These are phyloP conservation scores for Fusarium chuoi DNA, from an alignment of 2,329 filamentous ascomycete genomes.

Conservation along the genomic window DNA sequence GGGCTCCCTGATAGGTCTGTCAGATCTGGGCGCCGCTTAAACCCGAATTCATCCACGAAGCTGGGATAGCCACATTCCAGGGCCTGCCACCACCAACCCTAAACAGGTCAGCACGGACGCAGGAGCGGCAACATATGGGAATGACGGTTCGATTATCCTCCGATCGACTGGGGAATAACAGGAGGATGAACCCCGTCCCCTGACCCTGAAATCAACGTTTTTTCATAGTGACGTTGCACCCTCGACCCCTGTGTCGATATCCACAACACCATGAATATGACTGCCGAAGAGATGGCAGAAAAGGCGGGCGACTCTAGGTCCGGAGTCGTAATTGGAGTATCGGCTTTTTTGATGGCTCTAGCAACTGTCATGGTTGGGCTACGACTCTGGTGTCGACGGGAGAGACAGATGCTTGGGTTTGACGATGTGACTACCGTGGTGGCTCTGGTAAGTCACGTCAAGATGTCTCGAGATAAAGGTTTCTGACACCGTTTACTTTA, in stretches of 20 bases:
- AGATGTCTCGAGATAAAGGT: fast-evolving
- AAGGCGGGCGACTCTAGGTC: not conserved
- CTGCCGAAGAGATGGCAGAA: not conserved
- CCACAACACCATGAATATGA: not conserved
- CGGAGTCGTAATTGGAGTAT: not conserved
- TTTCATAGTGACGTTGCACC: not conserved
- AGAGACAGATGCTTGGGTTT: not conserved
- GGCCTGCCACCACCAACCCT: not conserved
- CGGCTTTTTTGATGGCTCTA: conserved; percentile 5
- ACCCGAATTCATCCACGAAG: not conserved
- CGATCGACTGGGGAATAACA: not conserved
- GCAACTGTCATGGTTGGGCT: conserved; percentile 9
- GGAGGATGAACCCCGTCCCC: not conserved
- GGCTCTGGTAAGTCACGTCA: not conserved
- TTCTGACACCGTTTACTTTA: not conserved
- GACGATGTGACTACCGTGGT: conserved; percentile 19
- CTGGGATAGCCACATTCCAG: not conserved
- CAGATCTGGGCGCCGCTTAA: not conserved
- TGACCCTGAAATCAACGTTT: not conserved
- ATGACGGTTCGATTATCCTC: not conserved
- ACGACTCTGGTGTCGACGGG: conserved; percentile 22
- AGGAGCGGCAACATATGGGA: fast-evolving
- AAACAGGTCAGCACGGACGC: not conserved
- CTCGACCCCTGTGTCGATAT: too few relatives aligned
- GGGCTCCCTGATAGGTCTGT: fast-evolving